Base-by-base conservation (phyloP, 2,329 filamentous ascomycete genomes). In the Lachnellula cervina region DNA sequence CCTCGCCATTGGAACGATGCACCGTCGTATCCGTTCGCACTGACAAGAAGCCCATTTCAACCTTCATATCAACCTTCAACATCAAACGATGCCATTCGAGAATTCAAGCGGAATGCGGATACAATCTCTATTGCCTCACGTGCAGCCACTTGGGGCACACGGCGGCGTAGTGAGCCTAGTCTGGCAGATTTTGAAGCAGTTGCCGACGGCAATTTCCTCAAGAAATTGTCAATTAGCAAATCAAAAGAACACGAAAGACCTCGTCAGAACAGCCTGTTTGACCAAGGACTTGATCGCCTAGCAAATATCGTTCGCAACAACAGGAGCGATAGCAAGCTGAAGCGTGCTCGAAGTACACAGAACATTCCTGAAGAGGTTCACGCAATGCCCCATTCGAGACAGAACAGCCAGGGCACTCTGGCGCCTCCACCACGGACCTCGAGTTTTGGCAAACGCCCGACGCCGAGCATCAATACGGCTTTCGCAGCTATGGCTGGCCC, bases 111-210 rank as follows among this genome's bases (percentile, higher is more conserved):
- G 38, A 70, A 73, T 55, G 72, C 76, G 4, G 76, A 78, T 54
- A 73, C 76, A 28, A 70, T 78, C 28, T 86, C 83, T 0, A 74
- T 85, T 11, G 69, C 84, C 9, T 87, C 83, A 2, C 75, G 81
- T 59, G 79, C 83, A 14, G 86, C 86, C 17, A 90, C 87, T 0
- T 84, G 87, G 77, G 87, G 87, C 16, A 90, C 87, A 1, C 79
- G 82, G 6, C 80, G 85, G 43, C 80, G 81, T 55, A 87, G 86
- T 68, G 74, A 87, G 49, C 82, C 85, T 1, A 84, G 79, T 62
- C 64, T 54, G 60, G 75, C 25, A 5, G 84, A 88, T 55, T 72
- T 83, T 28, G 83, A 86, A 38, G 82, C 78, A 17, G 73, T 86
- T 44, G 77, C 76, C 8, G 80, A 79, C 53, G 82, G 84, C 23